Percentiles rank a stretch among this genome's conserved stretches.
Evolutionary conservation across 805 yeast species (phyloP).

Genomic region (Metschnikowia gruessii): DNA sequence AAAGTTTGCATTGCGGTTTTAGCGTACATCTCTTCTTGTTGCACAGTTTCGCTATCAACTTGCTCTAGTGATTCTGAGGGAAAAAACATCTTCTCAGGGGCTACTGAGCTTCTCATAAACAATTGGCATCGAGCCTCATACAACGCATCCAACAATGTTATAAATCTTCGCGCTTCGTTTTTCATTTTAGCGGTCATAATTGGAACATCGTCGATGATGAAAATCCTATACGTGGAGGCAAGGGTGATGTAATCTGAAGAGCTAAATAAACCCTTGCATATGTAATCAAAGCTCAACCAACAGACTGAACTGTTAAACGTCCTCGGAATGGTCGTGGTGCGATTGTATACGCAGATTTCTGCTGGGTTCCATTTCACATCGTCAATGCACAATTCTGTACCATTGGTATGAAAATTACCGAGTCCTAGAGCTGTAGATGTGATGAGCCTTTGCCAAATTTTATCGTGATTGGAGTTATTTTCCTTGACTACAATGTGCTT

Average conservation of each 20-base stretch:
- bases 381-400: constrained; percentile 5
- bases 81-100: constrained; percentile 56
- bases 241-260: constrained; percentile 70
- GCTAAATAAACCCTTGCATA: constrained; percentile 56
- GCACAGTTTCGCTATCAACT: constrained; percentile 43
- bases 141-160: constrained; percentile 63
- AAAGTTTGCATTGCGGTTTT: constrained; percentile 56
- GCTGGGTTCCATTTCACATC: constrained; percentile 22
- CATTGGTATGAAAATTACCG: neutral
- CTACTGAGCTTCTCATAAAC: constrained; percentile 48
- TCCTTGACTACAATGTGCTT: constrained; percentile 35
- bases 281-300: constrained; percentile 48
- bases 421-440: constrained; percentile 19
- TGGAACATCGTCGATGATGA: constrained; percentile 62
- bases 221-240: constrained; percentile 55
- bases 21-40: constrained; percentile 69
- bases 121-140: constrained; percentile 66
- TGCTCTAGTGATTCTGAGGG: constrained; percentile 42
- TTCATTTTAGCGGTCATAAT: constrained; percentile 53
- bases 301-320: constrained; percentile 40
- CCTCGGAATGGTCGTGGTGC: constrained; percentile 47
- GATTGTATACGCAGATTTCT: constrained; percentile 52
- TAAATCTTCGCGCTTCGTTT: constrained; percentile 67
- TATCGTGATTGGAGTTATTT: constrained; percentile 23
- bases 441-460: constrained; percentile 37